phyloP scores from a whole-genome alignment of 495 filamentous ascomycete genomes.

The Hypoxylon lienhwacheense region DNA sequence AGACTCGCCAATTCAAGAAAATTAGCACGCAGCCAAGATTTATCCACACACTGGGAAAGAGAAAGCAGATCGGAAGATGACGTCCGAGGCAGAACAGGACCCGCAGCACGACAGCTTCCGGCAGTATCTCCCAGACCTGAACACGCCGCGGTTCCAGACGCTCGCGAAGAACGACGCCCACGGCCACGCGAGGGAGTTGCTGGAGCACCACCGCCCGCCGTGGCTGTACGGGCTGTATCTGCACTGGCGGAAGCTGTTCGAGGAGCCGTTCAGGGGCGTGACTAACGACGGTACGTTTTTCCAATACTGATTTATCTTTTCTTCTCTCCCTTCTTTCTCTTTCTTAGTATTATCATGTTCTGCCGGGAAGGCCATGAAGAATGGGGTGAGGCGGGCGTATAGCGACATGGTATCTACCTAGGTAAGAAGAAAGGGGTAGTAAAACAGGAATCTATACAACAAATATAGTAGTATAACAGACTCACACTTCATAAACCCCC shows the following conservation, averaged over 20 bases:
- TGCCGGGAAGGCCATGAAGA: not conserved
- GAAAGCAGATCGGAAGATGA: too few relatives aligned
- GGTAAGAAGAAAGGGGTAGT: too few relatives aligned
- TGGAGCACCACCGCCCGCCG: conserved; percentile 59
- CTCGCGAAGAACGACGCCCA: conserved; percentile 65
- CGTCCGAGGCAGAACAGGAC: conserved; percentile 20
- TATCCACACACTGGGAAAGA: too few relatives aligned
- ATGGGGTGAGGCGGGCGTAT: not conserved
- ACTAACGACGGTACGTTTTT: conserved; percentile 62
- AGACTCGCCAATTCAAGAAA: too few relatives aligned
- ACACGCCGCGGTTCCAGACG: conserved; percentile 59
- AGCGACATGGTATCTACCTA: too few relatives aligned
- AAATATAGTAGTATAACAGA: not conserved
- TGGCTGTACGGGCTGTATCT: conserved; percentile 69
- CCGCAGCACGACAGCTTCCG: conserved; percentile 48
- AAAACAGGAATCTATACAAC: not conserved
- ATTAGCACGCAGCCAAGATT: too few relatives aligned
- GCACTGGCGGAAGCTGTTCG: conserved; percentile 65
- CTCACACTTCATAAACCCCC: not conserved
- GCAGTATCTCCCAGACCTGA: conserved; percentile 63
- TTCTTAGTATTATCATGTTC: not conserved
- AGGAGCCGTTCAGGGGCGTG: conserved; percentile 72
- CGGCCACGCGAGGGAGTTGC: conserved; percentile 64
- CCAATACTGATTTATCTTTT: not conserved
- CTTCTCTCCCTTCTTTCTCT: not conserved